Evolutionary conservation across 768 basidiomycete genomes (phyloP).

Genomic region (Termitomyces sp.): DNA sequence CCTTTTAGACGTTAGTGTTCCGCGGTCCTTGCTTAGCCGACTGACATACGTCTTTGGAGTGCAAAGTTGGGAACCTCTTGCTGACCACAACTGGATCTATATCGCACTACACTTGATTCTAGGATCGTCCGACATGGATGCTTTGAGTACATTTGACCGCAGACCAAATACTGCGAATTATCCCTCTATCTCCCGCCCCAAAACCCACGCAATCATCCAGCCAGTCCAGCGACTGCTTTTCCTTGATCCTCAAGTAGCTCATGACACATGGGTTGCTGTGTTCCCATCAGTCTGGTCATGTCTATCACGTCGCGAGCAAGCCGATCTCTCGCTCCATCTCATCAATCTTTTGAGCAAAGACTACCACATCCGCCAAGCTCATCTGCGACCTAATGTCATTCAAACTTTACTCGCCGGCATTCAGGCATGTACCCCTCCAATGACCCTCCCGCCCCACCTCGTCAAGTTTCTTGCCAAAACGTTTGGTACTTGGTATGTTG

Average conservation of each 20-base stretch:
- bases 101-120: constrained; percentile 86
- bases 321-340: constrained; percentile 83
- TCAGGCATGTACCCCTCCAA: constrained; percentile 79
- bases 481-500: constrained; percentile 93
- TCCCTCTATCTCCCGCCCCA: constrained; percentile 33
- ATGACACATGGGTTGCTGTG: constrained; percentile 81
- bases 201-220: constrained; percentile 54
- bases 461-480: constrained; percentile 96
- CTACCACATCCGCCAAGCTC: constrained; percentile 85
- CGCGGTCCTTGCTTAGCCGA: constrained; percentile 74
- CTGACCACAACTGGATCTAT: constrained; percentile 92
- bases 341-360: constrained; percentile 89
- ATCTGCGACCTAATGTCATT: constrained; percentile 86
- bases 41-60: constrained; percentile 88
- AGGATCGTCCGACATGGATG: constrained; percentile 47
- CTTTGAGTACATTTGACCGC: constrained; percentile 31
- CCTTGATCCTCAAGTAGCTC: constrained; percentile 70
- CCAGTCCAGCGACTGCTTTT: constrained; percentile 81
- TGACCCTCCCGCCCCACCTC: constrained; percentile 89
- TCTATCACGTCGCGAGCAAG: constrained; percentile 82
- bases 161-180: constrained; percentile 26
- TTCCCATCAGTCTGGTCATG: constrained; percentile 86
- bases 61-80: constrained; percentile 91
- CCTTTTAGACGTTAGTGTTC: constrained; percentile 83
- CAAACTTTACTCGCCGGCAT: constrained; percentile 85